Base-by-base conservation (phyloP, 2,329 filamentous ascomycete genomes). In the Colletotrichum musae region DNA sequence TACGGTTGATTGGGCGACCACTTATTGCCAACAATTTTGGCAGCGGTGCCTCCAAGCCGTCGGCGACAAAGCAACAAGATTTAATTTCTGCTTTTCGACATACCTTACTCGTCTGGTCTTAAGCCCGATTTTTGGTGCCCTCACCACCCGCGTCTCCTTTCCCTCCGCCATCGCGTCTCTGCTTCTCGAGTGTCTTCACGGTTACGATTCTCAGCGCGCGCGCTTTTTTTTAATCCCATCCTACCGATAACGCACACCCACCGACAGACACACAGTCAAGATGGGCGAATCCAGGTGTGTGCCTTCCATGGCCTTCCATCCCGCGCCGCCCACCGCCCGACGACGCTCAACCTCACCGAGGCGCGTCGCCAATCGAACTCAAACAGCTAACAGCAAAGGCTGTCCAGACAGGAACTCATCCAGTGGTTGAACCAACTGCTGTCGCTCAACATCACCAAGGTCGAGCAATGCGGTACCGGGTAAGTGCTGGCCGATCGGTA, bases 391-490 rank as follows among this genome's bases (percentile, higher is more conserved):
- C 52, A 52, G 81, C 68, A 76, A 53, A 58, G 65, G 64, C 68
- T 62, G 39, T 72, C 68, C 77, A 98, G 96, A 87, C 96, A 99
- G 85, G 96, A 99, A 86, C 90, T 99, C 76, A 88, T 99, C 76
- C 89, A 91, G 84, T 99, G 96, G 96, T 87, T 98, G 74, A 99
- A 99, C 88, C 95, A 93, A 88, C 93, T 99, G 72, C 91, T 99
- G 59, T 94, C 98, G 86, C 92, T 99, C 78, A 99, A 98, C 86
- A 91, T 99, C 77, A 98, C 93, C 77, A 98, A 98, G 85, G 94
- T 99, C 80, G 96, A 99, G 86, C 96, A 99, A 88, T 98, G 95
- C 82, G 96, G 96, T 81, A 98, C 95, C 78, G 96, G 95, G 95
- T 98, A 91, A 77, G 85, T 81, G 72, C 68, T 48, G 71, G 74